A percentile compares a stretch with the other conserved stretches of the same genome.
Evolutionary conservation across 192 early-diverging fungal genomes (phyloP).

Genomic region (Linnemannia zychae): DNA sequence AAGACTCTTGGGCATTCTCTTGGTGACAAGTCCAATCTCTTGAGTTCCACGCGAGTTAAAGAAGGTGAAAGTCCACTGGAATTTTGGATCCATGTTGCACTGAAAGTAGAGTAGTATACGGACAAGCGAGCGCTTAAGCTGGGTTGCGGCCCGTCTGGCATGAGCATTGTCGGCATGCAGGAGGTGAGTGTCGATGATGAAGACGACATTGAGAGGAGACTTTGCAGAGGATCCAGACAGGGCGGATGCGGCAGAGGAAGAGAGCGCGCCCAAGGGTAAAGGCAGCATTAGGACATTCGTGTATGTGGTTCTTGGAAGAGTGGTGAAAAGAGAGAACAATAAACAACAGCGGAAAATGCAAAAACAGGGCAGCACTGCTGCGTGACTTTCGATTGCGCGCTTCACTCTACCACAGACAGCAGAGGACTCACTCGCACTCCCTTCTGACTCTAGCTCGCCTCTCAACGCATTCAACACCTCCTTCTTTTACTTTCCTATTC

Average conservation of each 20-base stretch:
- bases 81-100: conserved; percentile 32
- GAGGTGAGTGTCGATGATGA: conserved; percentile 47
- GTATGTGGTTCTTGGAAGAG: background rate
- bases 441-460: background rate
- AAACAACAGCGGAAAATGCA: background rate
- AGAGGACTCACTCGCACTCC: background rate
- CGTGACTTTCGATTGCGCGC: background rate
- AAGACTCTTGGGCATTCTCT: conserved; percentile 22
- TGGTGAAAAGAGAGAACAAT: background rate
- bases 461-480: no score
- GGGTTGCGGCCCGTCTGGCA: background rate
- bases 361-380: background rate
- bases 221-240: conserved; percentile 25
- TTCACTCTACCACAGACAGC: background rate
- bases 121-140: conserved; percentile 20
- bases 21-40: conserved; percentile 21
- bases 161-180: background rate
- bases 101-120: conserved; percentile 47
- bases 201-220: conserved; percentile 37
- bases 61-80: conserved; percentile 48
- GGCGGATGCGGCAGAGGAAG: conserved; percentile 15
- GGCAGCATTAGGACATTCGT: conserved; percentile 8
- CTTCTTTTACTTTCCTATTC: background rate
- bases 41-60: conserved; percentile 32
- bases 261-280: background rate